phyloP scores from a whole-genome alignment of 148 eudicot genomes.

The Silene uniflora region DNA sequence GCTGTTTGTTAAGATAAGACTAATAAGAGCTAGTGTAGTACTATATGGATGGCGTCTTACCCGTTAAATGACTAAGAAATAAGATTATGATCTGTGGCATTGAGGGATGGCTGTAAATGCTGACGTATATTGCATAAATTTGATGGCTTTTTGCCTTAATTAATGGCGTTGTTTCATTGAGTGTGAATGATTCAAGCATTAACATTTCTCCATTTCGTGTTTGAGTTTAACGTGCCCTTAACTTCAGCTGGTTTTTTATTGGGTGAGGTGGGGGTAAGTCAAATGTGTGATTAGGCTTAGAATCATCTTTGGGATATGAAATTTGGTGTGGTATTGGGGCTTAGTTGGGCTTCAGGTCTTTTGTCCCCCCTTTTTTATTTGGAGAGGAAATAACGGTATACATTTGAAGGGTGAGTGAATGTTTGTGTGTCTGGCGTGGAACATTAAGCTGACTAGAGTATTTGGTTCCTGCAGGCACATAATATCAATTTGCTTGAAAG shows the following conservation, averaged over 20 bases:
- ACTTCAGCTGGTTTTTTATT: background rate
- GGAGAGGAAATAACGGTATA: background rate
- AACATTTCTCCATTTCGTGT: background rate
- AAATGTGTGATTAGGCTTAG: background rate
- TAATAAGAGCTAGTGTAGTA: background rate
- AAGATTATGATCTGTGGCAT: background rate
- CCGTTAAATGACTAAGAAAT: background rate
- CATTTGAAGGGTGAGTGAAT: slow-evolving; percentile 12
- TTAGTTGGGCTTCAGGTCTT: background rate
- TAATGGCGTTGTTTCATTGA: background rate
- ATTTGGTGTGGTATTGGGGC: background rate
- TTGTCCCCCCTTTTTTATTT: background rate
- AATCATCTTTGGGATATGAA: background rate
- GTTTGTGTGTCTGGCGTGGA: slow-evolving; percentile 10
- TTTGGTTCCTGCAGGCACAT: slow-evolving; percentile 99
- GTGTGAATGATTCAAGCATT: background rate
- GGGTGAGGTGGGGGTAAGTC: background rate
- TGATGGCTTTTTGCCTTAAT: background rate
- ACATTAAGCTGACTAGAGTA: slow-evolving; percentile 58
- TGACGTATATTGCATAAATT: background rate
- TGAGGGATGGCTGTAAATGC: background rate
- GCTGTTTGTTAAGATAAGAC: too few relatives aligned
- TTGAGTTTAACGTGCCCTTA: background rate
- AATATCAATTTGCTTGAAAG: slow-evolving; percentile 59
- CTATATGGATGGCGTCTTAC: background rate